A percentile compares a stretch with the other conserved stretches of the same genome.
These are phyloP conservation scores for Euryodendron excelsum DNA, from an alignment of 148 eudicot species.

Conservation along the genomic window DNA sequence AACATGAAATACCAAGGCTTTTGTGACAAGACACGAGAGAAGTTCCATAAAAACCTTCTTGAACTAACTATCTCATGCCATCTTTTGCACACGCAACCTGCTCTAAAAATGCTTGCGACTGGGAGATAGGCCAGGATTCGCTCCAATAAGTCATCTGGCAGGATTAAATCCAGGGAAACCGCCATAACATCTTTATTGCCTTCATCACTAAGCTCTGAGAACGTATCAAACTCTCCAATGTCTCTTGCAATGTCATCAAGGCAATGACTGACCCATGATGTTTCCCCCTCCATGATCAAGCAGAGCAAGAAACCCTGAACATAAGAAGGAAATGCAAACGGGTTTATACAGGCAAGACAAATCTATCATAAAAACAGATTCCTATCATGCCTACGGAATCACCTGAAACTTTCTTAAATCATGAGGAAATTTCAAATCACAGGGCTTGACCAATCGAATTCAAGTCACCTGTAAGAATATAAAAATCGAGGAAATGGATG, in stretches of 20 bases:
- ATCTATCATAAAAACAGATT: background rate
- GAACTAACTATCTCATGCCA: slow-evolving; percentile 83
- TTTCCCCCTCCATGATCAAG: slow-evolving; percentile 53
- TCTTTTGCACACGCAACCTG: slow-evolving; percentile 84
- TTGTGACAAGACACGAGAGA: slow-evolving; percentile 39
- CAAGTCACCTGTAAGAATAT: background rate
- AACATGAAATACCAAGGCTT: slow-evolving; percentile 99
- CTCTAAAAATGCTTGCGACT: slow-evolving; percentile 72
- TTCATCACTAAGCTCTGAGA: slow-evolving; percentile 49
- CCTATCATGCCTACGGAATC: background rate
- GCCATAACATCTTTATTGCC: slow-evolving; percentile 33
- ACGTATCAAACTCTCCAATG: slow-evolving; percentile 33
- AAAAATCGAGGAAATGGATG: slow-evolving; percentile 1
- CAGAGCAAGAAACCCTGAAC: slow-evolving; percentile 7
- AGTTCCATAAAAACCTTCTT: slow-evolving; percentile 66
- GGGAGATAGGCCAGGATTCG: slow-evolving; percentile 80
- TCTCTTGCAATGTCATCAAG: slow-evolving; percentile 23
- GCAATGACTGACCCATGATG: slow-evolving; percentile 63
- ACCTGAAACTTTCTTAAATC: slow-evolving; percentile 8
- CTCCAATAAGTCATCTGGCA: slow-evolving; percentile 88
- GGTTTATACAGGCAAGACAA: background rate
- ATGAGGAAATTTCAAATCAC: background rate
- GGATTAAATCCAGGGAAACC: slow-evolving; percentile 55
- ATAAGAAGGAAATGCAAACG: background rate
- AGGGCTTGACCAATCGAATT: background rate